Evolutionary conservation across 345 rosid species (phyloP).

Genomic region (Mercurialis annua): DNA sequence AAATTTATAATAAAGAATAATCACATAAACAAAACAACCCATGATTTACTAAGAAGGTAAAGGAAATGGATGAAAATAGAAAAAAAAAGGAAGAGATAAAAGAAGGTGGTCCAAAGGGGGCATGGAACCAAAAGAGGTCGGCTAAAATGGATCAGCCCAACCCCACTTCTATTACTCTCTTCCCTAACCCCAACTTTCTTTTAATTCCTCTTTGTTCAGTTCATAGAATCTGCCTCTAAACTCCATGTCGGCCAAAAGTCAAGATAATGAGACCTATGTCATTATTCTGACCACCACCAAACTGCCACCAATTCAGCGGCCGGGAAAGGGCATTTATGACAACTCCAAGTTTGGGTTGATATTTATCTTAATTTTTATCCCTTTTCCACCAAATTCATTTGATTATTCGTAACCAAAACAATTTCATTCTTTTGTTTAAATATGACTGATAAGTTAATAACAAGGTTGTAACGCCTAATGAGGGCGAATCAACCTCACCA

Average conservation of each 20-base stretch:
- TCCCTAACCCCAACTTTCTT: too few relatives aligned
- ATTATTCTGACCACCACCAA: background rate
- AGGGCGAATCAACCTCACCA: too few relatives aligned
- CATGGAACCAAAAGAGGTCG: conserved; percentile 1
- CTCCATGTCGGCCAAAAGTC: conserved; percentile 12
- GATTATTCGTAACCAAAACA: too few relatives aligned
- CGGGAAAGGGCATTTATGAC: background rate
- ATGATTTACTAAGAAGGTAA: too few relatives aligned
- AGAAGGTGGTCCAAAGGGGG: background rate
- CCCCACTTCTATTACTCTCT: background rate
- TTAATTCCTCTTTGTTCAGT: background rate
- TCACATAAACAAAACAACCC: too few relatives aligned
- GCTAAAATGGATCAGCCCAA: background rate
- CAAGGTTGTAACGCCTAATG: too few relatives aligned
- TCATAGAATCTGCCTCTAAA: background rate
- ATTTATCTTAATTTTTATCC: too few relatives aligned
- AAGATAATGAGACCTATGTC: background rate
- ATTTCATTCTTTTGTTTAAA: too few relatives aligned
- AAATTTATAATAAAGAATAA: too few relatives aligned
- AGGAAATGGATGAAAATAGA: too few relatives aligned
- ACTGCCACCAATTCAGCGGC: background rate
- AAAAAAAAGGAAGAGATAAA: background rate
- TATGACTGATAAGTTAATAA: too few relatives aligned
- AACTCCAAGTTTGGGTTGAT: background rate
- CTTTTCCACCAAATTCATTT: too few relatives aligned